Evolutionary conservation across 345 rosid genomes (phyloP).

Genomic region (Punica granatum): DNA sequence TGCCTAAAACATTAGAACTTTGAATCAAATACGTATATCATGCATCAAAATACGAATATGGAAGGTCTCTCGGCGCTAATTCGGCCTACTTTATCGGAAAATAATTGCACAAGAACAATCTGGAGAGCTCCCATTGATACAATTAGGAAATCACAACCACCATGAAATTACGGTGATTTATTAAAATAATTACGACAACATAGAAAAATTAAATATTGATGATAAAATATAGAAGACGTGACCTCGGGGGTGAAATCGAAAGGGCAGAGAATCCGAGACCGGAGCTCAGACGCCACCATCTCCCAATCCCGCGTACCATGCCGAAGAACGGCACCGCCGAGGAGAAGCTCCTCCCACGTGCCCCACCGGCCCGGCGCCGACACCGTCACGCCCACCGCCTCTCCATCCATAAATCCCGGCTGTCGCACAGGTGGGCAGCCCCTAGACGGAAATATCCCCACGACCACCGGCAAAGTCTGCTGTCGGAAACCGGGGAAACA

Average conservation of each 20-base stretch:
- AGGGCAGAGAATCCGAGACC: constrained; percentile 48
- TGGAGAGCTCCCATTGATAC: neutral
- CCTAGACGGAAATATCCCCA: neutral
- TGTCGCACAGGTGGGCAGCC: constrained; percentile 24
- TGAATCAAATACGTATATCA: too few species aligned
- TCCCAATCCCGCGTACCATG: constrained; percentile 77
- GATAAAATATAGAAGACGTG: neutral
- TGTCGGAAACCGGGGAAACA: neutral
- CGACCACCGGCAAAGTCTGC: neutral
- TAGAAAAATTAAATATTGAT: neutral
- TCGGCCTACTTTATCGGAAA: too few species aligned
- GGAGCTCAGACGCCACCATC: constrained; percentile 68
- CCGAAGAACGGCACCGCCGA: constrained; percentile 89
- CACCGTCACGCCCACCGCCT: constrained; percentile 14
- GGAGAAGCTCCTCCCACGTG: constrained; percentile 86
- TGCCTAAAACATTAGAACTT: too few species aligned
- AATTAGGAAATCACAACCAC: neutral
- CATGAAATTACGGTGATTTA: neutral
- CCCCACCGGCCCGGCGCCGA: constrained; percentile 47
- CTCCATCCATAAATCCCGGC: neutral
- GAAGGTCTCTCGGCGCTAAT: too few species aligned
- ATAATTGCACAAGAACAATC: neutral
- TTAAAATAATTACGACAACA: neutral
- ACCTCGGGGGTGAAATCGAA: constrained; percentile 68
- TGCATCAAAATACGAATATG: too few species aligned